These are phyloP conservation scores for Globisporangium radiosum DNA, from an alignment of 352 stramenopile species.

Conservation along the genomic window DNA sequence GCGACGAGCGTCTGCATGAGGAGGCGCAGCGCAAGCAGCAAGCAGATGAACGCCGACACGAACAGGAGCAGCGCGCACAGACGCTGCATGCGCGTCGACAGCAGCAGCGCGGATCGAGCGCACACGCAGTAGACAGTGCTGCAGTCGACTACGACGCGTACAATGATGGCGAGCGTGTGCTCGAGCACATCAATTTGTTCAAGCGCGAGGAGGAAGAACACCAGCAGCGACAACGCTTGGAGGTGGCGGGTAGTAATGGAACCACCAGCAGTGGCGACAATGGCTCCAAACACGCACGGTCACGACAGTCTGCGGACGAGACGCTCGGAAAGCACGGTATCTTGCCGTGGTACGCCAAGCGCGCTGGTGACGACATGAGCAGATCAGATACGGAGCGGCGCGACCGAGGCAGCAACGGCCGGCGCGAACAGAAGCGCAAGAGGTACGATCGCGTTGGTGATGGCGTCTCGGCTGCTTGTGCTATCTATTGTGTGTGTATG, in stretches of 20 bases:
- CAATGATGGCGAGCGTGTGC: neutral
- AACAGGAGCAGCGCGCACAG: conserved; percentile 36
- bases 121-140: neutral
- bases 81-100: conserved; percentile 8
- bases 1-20: conserved; percentile 45
- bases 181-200: conserved; percentile 39
- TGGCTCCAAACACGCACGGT: neutral
- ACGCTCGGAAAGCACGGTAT: conserved; percentile 24
- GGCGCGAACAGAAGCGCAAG: conserved; percentile 30
- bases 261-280: neutral
- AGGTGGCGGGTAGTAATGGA: no score
- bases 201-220: conserved; percentile 18
- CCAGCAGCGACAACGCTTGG: neutral
- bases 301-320: conserved; percentile 11
- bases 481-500: no score
- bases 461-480: neutral
- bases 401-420: neutral
- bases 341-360: conserved; percentile 40
- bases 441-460: conserved; percentile 14
- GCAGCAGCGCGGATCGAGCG: conserved; percentile 1
- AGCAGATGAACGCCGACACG: conserved; percentile 16
- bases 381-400: neutral
- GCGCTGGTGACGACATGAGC: conserved; percentile 1
- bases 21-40: conserved; percentile 30
- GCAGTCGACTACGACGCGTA: neutral